Evolutionary conservation across 2,329 filamentous ascomycete genomes (phyloP), one percentile per base, ranked within the genome.

Genomic region (Pseudogymnoascus sp.): DNA sequence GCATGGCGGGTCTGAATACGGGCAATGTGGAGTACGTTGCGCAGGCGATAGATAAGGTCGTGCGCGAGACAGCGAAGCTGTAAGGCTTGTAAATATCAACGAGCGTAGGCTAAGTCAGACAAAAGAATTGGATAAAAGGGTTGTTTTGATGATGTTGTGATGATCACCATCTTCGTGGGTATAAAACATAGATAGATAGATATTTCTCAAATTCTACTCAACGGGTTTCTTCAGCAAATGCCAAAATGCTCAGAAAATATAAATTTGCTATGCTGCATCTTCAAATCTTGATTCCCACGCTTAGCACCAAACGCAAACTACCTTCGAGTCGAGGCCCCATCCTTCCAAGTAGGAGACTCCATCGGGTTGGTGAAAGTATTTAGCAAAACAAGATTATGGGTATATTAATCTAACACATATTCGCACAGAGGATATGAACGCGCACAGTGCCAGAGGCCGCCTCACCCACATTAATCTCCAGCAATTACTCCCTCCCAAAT

Each of bases 1-100:
- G 89, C 71, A 97, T 99, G 92, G 94, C 94, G 4, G 94, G 94
- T n/a, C 77, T 97, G 66, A 97, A 97, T 74, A 88, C 89, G 23
- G 77, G 86, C 69, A 99, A 97, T 72, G 80, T 97, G 61, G 90
- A 96, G 60, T 96, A 96, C 76, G 89, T 97, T 69, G 94, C 92
- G 55, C 85, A 88, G 74, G 90, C 92, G 0, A 83, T 97, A 10
- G 88, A 96, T 72, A 88, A 87, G 73, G 89, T 92, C 30, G 90
- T 97, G 15, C 55, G 67, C 39, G 67, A 69, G 37, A 64, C 65
- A 13, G 55, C 55, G 30, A 57, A 57, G 35, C 23, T 57, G 55
- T 57, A 57, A 37, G 3, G 45, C 26, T 52, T 52, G 23, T 52
- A 52, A 30, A 52, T 52, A 52, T 5, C 10, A 30, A 52, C 26